These are phyloP conservation scores for Exophiala dermatitidis DNA, from an alignment of 2,329 filamentous ascomycete species.

Conservation along the genomic window DNA sequence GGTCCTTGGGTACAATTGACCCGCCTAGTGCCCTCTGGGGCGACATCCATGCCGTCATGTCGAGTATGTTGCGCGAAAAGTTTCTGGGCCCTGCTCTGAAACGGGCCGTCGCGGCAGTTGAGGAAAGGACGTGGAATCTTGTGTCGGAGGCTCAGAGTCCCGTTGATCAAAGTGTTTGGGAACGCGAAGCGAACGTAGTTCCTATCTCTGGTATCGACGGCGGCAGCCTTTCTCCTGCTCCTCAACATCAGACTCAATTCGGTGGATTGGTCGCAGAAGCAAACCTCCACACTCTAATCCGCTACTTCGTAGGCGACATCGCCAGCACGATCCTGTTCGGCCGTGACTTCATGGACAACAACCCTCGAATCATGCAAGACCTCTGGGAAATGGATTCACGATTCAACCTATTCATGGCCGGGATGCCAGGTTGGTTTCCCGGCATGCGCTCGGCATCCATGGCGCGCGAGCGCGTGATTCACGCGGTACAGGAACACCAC, in stretches of 20 bases:
- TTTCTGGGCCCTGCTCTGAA: slow-evolving; percentile 35
- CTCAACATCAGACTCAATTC: no score
- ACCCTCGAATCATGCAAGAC: slow-evolving; percentile 48
- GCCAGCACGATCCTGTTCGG: slow-evolving; percentile 47
- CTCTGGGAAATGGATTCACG: slow-evolving; percentile 50
- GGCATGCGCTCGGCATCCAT: slow-evolving; percentile 44
- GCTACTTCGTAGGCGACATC: slow-evolving; percentile 50
- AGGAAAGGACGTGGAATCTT: slow-evolving; percentile 47
- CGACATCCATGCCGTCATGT: slow-evolving; percentile 35
- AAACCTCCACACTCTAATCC: slow-evolving; percentile 46
- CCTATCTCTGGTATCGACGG: no score
- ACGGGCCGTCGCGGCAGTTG: slow-evolving; percentile 35
- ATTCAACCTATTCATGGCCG: slow-evolving; percentile 49
- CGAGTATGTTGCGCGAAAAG: slow-evolving; percentile 42
- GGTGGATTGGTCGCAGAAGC: slow-evolving; percentile 44
- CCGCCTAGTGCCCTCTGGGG: slow-evolving; percentile 30
- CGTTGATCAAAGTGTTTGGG: slow-evolving; percentile 58
- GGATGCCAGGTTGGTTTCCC: slow-evolving; percentile 50
- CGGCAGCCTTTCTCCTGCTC: no score
- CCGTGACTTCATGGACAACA: slow-evolving; percentile 45
- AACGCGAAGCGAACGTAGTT: slow-evolving; percentile 39
- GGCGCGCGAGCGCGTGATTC: slow-evolving; percentile 38
- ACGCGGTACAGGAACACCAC: slow-evolving; percentile 38
- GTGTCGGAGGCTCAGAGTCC: slow-evolving; percentile 53
- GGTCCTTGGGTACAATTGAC: slow-evolving; percentile 33